These are phyloP conservation scores for Erysimum cheiranthoides DNA, from an alignment of 345 rosid species.

Conservation along the genomic window DNA sequence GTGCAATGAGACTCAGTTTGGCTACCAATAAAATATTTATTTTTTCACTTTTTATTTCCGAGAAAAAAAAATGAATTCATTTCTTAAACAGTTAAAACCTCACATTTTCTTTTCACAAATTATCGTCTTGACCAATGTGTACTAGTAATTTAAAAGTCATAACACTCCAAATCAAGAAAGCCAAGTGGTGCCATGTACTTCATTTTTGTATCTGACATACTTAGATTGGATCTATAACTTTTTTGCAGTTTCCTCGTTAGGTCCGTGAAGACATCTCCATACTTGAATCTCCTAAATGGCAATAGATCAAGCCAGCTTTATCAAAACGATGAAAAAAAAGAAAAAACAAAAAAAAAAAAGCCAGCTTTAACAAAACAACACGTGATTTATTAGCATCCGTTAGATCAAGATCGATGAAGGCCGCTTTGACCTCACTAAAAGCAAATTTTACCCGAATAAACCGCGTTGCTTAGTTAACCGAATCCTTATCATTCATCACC, in stretches of 20 bases:
- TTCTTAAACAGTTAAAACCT: too few species aligned
- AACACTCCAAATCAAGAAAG: background rate
- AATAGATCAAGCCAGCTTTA: background rate
- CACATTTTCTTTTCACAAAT: too few species aligned
- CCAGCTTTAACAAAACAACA: background rate
- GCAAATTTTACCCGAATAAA: background rate
- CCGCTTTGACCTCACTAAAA: too few species aligned
- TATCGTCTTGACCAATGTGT: too few species aligned
- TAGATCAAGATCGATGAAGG: background rate
- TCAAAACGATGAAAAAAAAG: too few species aligned
- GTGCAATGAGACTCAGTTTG: too few species aligned
- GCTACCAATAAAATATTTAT: too few species aligned
- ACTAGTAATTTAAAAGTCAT: background rate
- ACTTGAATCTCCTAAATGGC: background rate
- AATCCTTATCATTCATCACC: constrained; percentile 2
- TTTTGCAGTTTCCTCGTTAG: background rate
- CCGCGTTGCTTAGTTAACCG: constrained; percentile 24
- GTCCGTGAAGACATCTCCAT: constrained; percentile 19
- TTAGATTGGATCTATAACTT: background rate
- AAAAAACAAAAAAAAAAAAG: too few species aligned
- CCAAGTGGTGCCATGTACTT: constrained; percentile 11
- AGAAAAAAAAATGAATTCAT: too few species aligned
- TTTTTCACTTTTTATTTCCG: too few species aligned
- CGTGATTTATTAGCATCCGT: constrained; percentile 2
- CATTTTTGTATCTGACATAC: background rate